phyloP scores from a whole-genome alignment of 2,329 filamentous ascomycete genomes.

The Paradendryphiella salina region DNA sequence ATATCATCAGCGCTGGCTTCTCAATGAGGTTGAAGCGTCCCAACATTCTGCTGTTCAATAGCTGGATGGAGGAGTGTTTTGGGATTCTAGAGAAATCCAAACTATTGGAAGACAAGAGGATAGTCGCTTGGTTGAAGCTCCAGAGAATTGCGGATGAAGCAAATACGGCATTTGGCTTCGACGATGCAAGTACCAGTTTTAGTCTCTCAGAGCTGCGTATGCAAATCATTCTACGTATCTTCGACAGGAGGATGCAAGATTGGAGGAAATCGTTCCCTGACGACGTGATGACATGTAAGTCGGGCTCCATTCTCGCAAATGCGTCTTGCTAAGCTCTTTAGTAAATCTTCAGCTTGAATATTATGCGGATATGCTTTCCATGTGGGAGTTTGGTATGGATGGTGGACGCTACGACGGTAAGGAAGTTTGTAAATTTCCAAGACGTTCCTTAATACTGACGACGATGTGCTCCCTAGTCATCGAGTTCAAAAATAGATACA shows the following conservation, averaged over 20 bases:
- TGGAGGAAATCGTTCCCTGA: slow-evolving; percentile 40
- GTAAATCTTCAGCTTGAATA: slow-evolving; percentile 36
- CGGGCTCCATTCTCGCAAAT: background rate
- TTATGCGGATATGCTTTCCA: slow-evolving; percentile 40
- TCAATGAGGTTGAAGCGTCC: slow-evolving; percentile 42
- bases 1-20: slow-evolving; percentile 40
- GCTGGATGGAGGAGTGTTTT: slow-evolving; percentile 45
- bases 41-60: slow-evolving; percentile 42
- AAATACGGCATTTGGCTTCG: slow-evolving; percentile 44
- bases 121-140: slow-evolving; percentile 38
- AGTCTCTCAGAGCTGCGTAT: slow-evolving; percentile 42
- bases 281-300: slow-evolving; percentile 38
- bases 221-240: slow-evolving; percentile 43
- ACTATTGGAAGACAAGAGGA: slow-evolving; percentile 34
- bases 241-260: slow-evolving; percentile 43
- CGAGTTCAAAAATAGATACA: slow-evolving; percentile 40
- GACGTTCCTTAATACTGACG: background rate
- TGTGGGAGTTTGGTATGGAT: slow-evolving; percentile 47
- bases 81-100: slow-evolving; percentile 39
- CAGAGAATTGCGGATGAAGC: slow-evolving; percentile 46
- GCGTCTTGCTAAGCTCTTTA: background rate
- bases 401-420: slow-evolving; percentile 39
- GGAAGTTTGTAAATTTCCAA: background rate
- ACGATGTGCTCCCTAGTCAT: slow-evolving; percentile 24
- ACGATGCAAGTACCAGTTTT: slow-evolving; percentile 46